A percentile compares a stretch with the other conserved stretches of the same genome.
Evolutionary conservation across 306 rosid genomes (phyloP).

Genomic region (Alnus glutinosa): DNA sequence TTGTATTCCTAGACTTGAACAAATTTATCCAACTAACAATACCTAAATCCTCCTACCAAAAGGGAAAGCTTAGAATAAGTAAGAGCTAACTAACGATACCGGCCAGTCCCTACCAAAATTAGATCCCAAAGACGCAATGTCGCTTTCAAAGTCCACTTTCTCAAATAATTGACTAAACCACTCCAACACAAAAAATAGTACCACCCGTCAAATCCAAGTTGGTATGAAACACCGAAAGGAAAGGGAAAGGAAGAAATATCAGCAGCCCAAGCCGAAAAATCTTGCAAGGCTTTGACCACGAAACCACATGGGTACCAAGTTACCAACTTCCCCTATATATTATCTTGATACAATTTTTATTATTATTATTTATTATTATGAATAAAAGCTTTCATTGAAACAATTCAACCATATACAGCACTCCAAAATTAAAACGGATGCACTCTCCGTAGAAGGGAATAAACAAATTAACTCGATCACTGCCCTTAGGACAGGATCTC

Average conservation of each 20-base stretch:
- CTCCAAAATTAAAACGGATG: no score
- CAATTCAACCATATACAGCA: no score
- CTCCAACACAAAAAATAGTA: not conserved
- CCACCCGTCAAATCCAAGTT: not conserved
- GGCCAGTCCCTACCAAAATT: not conserved
- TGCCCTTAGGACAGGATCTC: no score
- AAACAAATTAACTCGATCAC: no score
- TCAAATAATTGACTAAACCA: not conserved
- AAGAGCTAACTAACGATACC: not conserved
- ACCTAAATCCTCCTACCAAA: constrained; percentile 4
- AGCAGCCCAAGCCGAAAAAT: no score
- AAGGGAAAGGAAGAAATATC: not conserved
- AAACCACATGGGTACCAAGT: no score
- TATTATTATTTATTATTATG: no score
- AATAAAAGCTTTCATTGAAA: no score
- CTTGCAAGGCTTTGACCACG: no score
- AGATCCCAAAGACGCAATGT: not conserved
- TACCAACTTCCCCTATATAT: no score
- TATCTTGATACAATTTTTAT: no score
- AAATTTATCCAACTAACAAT: not conserved
- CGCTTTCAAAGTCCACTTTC: not conserved
- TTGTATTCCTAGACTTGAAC: not conserved
- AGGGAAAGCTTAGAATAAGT: not conserved
- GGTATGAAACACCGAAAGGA: not conserved
- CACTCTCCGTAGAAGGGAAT: no score